Evolutionary conservation across 1,284 basidiomycete species (phyloP).

Genomic region (Puccinia brachypodii): DNA sequence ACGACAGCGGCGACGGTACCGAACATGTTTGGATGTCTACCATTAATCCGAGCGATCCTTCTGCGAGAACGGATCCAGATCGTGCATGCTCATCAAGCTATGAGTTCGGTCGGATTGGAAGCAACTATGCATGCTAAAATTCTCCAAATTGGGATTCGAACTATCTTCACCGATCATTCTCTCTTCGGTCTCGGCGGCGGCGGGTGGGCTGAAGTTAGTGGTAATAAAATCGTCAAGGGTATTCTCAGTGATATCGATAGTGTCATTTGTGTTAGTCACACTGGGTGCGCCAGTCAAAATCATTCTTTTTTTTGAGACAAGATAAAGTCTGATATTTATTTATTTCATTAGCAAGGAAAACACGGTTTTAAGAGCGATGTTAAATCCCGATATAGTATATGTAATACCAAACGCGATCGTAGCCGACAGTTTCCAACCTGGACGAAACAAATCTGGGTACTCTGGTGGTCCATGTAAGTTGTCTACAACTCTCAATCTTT

Average conservation of each 20-base stretch:
- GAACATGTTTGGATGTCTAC: slow-evolving; percentile 87
- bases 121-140: slow-evolving; percentile 73
- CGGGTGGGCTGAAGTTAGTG: slow-evolving; percentile 79
- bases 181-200: slow-evolving; percentile 95
- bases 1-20: slow-evolving; percentile 74
- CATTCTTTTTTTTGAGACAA: no score
- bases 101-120: slow-evolving; percentile 88
- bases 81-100: slow-evolving; percentile 87
- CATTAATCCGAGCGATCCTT: slow-evolving; percentile 84
- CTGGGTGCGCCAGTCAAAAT: slow-evolving; percentile 66
- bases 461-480: slow-evolving; percentile 32
- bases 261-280: slow-evolving; percentile 95
- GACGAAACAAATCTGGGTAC: slow-evolving; percentile 27
- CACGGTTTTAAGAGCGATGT: slow-evolving; percentile 79
- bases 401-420: slow-evolving; percentile 96
- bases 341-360: slow-evolving; percentile 69
- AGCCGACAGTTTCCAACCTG: slow-evolving; percentile 69
- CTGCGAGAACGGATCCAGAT: slow-evolving; percentile 82
- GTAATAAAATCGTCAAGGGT: slow-evolving; percentile 84
- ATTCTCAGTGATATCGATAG: slow-evolving; percentile 86
- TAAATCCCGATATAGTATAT: slow-evolving; percentile 71
- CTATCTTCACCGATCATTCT: slow-evolving; percentile 95
- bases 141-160: slow-evolving; percentile 63
- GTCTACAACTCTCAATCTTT: background rate
- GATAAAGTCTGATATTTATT: no score